Evolutionary conservation across 2,329 filamentous ascomycete genomes (phyloP).

Genomic region (Aspergillus puulaauensis): DNA sequence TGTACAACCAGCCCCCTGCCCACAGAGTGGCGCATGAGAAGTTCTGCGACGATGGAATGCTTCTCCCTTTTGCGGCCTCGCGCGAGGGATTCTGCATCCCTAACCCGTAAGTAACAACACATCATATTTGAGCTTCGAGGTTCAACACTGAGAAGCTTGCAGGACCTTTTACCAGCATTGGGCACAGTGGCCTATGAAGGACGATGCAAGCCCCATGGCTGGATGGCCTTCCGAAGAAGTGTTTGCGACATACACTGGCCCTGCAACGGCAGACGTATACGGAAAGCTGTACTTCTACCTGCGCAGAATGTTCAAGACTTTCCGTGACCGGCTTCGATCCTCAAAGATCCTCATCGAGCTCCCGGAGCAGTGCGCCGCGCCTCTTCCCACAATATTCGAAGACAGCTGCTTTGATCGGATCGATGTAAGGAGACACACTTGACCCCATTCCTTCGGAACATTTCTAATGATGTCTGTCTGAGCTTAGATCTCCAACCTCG

Average conservation of each 20-base stretch:
- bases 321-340: constrained; percentile 26
- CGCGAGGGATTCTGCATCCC: constrained; percentile 33
- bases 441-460: not conserved
- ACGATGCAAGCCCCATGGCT: constrained; percentile 35
- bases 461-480: not conserved
- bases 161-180: constrained; percentile 44
- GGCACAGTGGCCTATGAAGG: constrained; percentile 41
- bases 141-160: too few species aligned
- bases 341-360: too few species aligned
- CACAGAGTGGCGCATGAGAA: constrained; percentile 27
- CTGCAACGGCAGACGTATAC: constrained; percentile 38
- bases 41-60: constrained; percentile 40
- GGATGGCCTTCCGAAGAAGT: constrained; percentile 39
- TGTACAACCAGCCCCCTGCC: constrained; percentile 24
- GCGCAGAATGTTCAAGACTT: constrained; percentile 26
- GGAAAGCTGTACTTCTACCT: constrained; percentile 41
- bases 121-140: too few species aligned
- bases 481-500: constrained; percentile 41
- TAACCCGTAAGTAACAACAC: constrained; percentile 39
- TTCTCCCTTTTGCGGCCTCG: constrained; percentile 42
- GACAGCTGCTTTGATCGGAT: constrained; percentile 36
- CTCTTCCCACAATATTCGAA: constrained; percentile 20
- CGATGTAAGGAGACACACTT: constrained; percentile 30
- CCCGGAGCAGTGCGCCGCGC: constrained; percentile 14
- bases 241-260: constrained; percentile 7